Conservation (phyloP, 2,329 filamentous ascomycete species). For the Blastomyces gilchristii region DNA sequence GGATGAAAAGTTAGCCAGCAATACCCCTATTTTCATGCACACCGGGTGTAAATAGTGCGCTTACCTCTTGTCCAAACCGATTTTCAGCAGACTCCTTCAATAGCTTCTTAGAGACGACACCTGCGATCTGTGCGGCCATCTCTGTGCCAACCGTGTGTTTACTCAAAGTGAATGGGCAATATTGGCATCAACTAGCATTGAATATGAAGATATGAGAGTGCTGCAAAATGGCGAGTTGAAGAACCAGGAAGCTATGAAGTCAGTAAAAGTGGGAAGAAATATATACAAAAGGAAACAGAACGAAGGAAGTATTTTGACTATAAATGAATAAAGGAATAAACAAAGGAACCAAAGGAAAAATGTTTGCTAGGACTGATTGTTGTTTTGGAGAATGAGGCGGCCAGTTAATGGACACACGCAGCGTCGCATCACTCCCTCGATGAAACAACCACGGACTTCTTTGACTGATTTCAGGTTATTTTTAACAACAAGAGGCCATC, state of each 20-base stretch:
- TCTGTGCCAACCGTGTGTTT: neutral
- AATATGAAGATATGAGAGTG: neutral
- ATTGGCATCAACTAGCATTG: neutral
- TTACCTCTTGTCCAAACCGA: constrained; percentile 34
- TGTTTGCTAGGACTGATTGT: neutral
- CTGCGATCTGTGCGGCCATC: constrained; percentile 18
- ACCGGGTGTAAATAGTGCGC: neutral
- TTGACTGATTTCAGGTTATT: constrained; percentile 2
- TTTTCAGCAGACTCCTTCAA: constrained; percentile 32
- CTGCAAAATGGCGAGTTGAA: neutral
- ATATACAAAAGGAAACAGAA: neutral
- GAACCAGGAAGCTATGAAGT: neutral
- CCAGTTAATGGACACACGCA: neutral
- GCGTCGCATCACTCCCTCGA: neutral
- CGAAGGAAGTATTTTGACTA: neutral
- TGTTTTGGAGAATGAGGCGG: neutral
- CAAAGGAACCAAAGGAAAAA: neutral
- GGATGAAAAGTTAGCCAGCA: neutral
- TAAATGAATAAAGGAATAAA: constrained; percentile 2
- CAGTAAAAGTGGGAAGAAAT: neutral
- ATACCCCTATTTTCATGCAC: neutral
- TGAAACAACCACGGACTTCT: constrained; percentile 4
- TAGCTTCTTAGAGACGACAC: constrained; percentile 25
- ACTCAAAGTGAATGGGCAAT: neutral
- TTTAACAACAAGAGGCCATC: neutral